phyloP scores from a whole-genome alignment of 345 rosid genomes.

The Draba incana region DNA sequence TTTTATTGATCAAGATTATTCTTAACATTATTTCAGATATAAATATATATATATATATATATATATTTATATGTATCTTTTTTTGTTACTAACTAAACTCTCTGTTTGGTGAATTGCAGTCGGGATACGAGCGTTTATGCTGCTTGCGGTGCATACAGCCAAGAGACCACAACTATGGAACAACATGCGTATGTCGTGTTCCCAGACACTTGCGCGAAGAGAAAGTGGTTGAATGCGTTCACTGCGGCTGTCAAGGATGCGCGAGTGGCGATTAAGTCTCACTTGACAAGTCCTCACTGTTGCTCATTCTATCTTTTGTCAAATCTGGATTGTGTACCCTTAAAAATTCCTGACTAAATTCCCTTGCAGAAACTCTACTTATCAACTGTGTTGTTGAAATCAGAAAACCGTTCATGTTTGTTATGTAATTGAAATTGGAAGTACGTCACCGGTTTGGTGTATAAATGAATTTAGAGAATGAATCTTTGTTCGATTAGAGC shows the following conservation, averaged over 20 bases:
- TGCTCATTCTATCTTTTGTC: slow-evolving; percentile 18
- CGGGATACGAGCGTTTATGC: slow-evolving; percentile 81
- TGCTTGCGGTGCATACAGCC: slow-evolving; percentile 90
- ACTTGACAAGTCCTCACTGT: neutral
- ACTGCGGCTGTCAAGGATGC: slow-evolving; percentile 84
- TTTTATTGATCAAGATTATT: neutral
- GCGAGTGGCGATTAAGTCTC: slow-evolving; percentile 67
- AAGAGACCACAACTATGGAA: slow-evolving; percentile 80
- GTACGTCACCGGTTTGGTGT: neutral
- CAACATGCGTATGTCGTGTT: slow-evolving; percentile 82
- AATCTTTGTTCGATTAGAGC: neutral
- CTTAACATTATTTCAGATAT: too few relatives aligned
- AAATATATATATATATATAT: too few relatives aligned
- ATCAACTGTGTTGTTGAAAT: slow-evolving; percentile 23
- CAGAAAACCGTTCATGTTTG: slow-evolving; percentile 3
- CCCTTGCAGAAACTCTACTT: slow-evolving; percentile 17
- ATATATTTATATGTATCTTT: neutral
- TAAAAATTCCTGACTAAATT: neutral
- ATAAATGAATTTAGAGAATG: neutral
- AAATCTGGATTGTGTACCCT: slow-evolving; percentile 15
- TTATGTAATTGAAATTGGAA: slow-evolving; percentile 10
- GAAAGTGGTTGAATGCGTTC: slow-evolving; percentile 80
- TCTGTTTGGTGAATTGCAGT: slow-evolving; percentile 50
- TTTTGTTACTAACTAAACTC: neutral
- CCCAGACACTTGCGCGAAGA: slow-evolving; percentile 83